phyloP scores from a whole-genome alignment of 148 eudicot genomes.

The Vaccinium darrowii region DNA sequence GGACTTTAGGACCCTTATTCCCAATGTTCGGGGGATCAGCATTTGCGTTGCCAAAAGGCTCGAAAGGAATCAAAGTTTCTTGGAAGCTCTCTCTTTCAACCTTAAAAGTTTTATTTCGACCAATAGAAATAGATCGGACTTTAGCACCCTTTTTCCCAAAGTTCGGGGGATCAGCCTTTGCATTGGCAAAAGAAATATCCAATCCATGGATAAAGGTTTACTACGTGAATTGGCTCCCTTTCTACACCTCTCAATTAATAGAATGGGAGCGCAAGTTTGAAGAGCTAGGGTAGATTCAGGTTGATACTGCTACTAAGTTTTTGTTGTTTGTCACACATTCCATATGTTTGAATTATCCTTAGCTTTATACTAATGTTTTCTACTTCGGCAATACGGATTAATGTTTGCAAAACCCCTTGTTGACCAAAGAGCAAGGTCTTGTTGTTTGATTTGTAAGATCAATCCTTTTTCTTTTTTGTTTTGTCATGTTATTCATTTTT shows the following conservation, averaged over 20 bases:
- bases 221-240: background rate
- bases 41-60: background rate
- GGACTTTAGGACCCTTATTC: no score
- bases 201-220: background rate
- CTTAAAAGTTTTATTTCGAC: background rate
- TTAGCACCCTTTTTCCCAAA: background rate
- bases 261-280: background rate
- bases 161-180: background rate
- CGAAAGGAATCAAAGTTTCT: conserved; percentile 2
- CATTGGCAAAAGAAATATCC: background rate
- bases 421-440: background rate
- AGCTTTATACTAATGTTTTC: background rate
- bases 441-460: background rate
- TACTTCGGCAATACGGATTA: background rate
- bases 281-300: background rate
- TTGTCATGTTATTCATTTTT: conserved; percentile 1
- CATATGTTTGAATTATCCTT: background rate
- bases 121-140: background rate
- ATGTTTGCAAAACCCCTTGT: background rate
- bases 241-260: background rate
- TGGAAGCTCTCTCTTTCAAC: background rate
- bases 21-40: no score
- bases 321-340: background rate
- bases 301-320: background rate
- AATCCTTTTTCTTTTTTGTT: background rate